Evolutionary conservation across 2,329 filamentous ascomycete species (phyloP), one percentile per base, ranked within the genome.

Genomic region (Diplocarpon mali): DNA sequence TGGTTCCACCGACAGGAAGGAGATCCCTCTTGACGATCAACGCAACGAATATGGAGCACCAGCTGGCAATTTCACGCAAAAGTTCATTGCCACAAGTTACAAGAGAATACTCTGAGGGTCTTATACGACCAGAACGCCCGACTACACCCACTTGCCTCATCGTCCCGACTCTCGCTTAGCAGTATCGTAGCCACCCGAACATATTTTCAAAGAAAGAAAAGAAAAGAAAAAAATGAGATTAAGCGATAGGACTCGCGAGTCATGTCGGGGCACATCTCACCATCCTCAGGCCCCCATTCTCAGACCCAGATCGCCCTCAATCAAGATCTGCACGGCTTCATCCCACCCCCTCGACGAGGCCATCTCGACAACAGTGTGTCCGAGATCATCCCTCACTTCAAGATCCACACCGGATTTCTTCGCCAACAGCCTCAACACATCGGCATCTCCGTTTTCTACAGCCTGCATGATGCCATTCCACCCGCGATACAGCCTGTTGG

Each of bases 391-490:
- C 39, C 61, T 64, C 10, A 68, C 69, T 1, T 68, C 60, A 1
- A 79, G 60, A 49, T 79, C 71, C 2, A 73, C 70, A 3, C 67
- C 69, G 11, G 66, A 64, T 50, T 67, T 69, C 35, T 68, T 62
- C 11, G 69, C 65, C 3, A 82, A 60, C 15, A 80, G 59, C 38
- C 62, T 67, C 32, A 83, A 63, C 11, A 81, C 66, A 2, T 65
- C 58, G 2, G 67, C 59, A 49, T 82, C 75, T 13, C 78, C 77
- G 54, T 79, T 77, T 63, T 83, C 78, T 11, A 82, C 66, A 0
- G 76, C 76, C 60, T 82, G 77, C 63, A 82, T 75, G 44, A 81
- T 68, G 14, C 70, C 77, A 57, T 76, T 82, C 74, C 78, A 80
- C 5, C 76, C 77, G 0, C 78, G 71, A 61, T 82, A 82, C 49